Base-by-base conservation (phyloP, 768 basidiomycete species). In the Butyriboletus loyo region DNA sequence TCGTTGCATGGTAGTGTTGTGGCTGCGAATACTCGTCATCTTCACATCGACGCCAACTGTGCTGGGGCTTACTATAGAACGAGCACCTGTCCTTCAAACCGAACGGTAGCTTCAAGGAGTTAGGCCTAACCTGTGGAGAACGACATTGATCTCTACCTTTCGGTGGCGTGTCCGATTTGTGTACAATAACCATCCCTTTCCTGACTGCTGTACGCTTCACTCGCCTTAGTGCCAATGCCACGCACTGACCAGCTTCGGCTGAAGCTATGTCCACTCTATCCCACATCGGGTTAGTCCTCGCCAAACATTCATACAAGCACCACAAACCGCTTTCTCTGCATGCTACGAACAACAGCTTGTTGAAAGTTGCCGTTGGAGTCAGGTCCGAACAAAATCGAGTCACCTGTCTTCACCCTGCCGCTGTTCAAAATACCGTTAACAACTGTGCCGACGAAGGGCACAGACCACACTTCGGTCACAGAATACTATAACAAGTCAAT, bases 181-280 rank as follows among this genome's bases (percentile, higher is more conserved):
- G 83, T 1, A 94, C 85, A 39, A 98, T 73, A 3, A 97, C 91
- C 95, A 96, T 95, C 13, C 95, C 96, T 70, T 98, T 98, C 53
- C 96, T 77, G 9, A 98, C 84, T 21, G 85, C 82, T 8, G 84
- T 80, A 49, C 91, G 75, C 49, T 87, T 79, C 53, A 97, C 86
- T 40, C 92, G 81, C 75, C 98, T 99, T 27, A 99, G 72, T 4
- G 96, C 97, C 49, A 97, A 76, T 8, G 91, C 90, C 19, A 99
- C 94, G 45, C 90, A 92, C 72, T 99, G 97, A 2, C 97, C 97
- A 7, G 97, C 97, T 62, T 98, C 95, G 0, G 92, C 97, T 14
- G 79, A 78, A 15, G 77, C 76, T 3, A 99, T 92, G 49, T 86
- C 77, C 21, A 89, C 93, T 31, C 94, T 88, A 56, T 48, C 24